Percentiles rank a stretch among this genome's conserved stretches.
Evolutionary conservation across 257 asterid genomes (phyloP).

Genomic region (Gentiana dahurica): DNA sequence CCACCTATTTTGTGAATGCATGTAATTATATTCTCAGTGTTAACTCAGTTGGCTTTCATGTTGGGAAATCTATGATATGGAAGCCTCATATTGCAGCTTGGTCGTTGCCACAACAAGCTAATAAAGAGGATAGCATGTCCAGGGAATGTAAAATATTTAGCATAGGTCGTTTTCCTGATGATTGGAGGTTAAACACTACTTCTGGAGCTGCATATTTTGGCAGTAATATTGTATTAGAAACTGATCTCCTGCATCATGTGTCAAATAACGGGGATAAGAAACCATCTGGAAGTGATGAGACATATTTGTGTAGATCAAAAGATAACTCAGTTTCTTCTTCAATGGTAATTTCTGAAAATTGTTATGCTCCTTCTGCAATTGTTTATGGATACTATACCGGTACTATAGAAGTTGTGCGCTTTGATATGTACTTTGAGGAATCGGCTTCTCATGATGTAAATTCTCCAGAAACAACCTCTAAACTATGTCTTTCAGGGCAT

Average conservation of each 20-base stretch:
- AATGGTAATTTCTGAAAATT: conserved; percentile 75
- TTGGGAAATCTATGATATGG: conserved; percentile 51
- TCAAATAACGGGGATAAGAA: conserved; percentile 10
- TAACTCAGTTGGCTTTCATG: conserved; percentile 55
- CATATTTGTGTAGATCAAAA: conserved; percentile 22
- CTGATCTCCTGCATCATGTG: conserved; percentile 10
- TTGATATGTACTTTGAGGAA: conserved; percentile 49
- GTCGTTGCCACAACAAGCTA: conserved; percentile 41
- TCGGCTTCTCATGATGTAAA: conserved; percentile 27
- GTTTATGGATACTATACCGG: conserved; percentile 84
- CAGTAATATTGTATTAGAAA: conserved; percentile 12
- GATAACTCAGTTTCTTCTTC: conserved; percentile 68
- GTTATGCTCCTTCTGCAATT: conserved; percentile 60
- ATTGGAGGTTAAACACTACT: conserved; percentile 34
- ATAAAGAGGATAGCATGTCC: conserved; percentile 21
- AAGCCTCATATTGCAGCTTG: conserved; percentile 69
- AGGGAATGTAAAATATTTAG: conserved; percentile 40
- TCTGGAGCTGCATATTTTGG: conserved; percentile 10
- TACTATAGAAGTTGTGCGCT: conserved; percentile 59
- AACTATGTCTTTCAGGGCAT: conserved; percentile 61
- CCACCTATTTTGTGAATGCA: conserved; percentile 46
- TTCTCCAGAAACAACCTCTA: conserved; percentile 22
- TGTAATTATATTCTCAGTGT: conserved; percentile 41
- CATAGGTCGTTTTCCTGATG: conserved; percentile 40
- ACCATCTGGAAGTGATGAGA: conserved; percentile 12